Conservation (phyloP, 441 rosid species). For the Isatis lusitanica region DNA sequence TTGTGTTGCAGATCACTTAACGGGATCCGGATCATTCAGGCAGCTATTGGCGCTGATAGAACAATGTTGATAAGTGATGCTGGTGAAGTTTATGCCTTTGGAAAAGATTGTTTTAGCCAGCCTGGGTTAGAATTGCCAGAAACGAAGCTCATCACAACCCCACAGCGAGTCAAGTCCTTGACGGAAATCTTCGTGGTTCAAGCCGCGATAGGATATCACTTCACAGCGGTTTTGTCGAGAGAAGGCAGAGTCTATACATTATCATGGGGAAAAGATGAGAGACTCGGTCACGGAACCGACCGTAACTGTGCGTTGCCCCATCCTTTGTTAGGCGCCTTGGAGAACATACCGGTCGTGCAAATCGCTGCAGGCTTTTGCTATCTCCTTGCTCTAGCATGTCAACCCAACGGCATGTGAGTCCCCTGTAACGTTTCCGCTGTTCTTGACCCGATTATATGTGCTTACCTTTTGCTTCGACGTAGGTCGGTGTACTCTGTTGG, state of each 20-base stretch:
- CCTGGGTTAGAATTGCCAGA: slow-evolving; percentile 56
- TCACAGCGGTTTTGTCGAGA: slow-evolving; percentile 83
- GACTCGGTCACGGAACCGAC: slow-evolving; percentile 77
- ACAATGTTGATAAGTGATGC: slow-evolving; percentile 93
- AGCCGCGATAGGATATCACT: slow-evolving; percentile 82
- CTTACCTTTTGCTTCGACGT: not conserved
- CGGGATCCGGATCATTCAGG: slow-evolving; percentile 88
- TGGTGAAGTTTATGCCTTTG: slow-evolving; percentile 82
- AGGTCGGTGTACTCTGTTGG: slow-evolving; percentile 97
- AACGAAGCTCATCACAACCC: slow-evolving; percentile 56
- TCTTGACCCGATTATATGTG: not conserved
- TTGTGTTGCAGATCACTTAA: slow-evolving; percentile 84
- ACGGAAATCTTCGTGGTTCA: slow-evolving; percentile 81
- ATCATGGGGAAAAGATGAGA: slow-evolving; percentile 85
- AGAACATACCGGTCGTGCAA: slow-evolving; percentile 80
- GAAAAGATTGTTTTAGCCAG: slow-evolving; percentile 74
- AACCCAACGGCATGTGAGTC: slow-evolving; percentile 92
- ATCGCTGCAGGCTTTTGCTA: slow-evolving; percentile 93
- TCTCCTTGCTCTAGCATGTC: slow-evolving; percentile 88
- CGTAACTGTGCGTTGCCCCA: slow-evolving; percentile 66
- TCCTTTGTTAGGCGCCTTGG: slow-evolving; percentile 80
- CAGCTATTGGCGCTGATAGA: slow-evolving; percentile 79
- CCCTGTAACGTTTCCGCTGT: slow-evolving; percentile 11
- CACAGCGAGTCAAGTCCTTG: slow-evolving; percentile 72
- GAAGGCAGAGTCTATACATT: slow-evolving; percentile 95